Percentiles rank a stretch among this genome's conserved stretches.
Evolutionary conservation across 2,329 filamentous ascomycete species (phyloP).

Genomic region (Aspergillus bombycis): DNA sequence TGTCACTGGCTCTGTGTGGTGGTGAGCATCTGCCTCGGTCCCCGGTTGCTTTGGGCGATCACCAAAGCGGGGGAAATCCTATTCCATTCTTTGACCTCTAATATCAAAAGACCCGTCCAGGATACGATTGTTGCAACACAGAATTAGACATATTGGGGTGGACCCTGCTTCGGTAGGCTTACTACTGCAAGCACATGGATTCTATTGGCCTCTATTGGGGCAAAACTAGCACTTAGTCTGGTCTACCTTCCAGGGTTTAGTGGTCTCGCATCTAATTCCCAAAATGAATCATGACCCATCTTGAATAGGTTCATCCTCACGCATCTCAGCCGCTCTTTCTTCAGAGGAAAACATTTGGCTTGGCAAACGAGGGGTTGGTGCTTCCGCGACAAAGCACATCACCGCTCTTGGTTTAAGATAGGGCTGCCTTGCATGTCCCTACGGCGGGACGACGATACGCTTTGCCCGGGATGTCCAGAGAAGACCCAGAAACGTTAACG

Average conservation of each 20-base stretch:
- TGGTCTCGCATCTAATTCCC: background rate
- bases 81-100: background rate
- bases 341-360: background rate
- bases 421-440: accelerated
- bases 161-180: background rate
- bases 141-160: background rate
- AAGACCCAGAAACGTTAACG: too few relatives aligned
- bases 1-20: background rate
- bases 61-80: background rate
- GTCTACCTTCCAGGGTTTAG: background rate
- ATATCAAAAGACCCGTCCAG: background rate
- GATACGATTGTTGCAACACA: background rate
- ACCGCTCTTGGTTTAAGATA: too few relatives aligned
- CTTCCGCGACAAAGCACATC: too few relatives aligned
- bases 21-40: background rate
- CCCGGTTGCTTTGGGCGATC: background rate
- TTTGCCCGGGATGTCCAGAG: too few relatives aligned
- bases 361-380: too few relatives aligned
- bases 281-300: background rate
- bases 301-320: accelerated
- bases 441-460: too few relatives aligned
- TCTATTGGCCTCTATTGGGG: background rate
- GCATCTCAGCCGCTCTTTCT: background rate
- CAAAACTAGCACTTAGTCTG: background rate
- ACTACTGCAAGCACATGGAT: background rate